Percentiles rank a stretch among this genome's conserved stretches.
phyloP scores from a whole-genome alignment of 2,329 filamentous ascomycete species.

The Daldinia eschscholtzii region DNA sequence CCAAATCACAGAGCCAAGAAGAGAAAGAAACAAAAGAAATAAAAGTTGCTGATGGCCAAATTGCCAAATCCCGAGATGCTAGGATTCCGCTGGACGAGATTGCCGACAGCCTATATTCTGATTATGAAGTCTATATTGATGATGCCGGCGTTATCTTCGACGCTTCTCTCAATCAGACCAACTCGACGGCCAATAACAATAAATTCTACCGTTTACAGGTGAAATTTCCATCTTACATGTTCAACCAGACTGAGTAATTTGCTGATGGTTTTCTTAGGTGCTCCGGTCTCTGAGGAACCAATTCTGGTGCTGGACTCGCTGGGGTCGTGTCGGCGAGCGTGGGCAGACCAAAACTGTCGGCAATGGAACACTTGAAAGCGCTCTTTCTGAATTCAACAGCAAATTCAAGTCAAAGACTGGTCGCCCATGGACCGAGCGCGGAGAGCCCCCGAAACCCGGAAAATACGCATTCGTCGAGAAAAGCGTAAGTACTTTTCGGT shows the following conservation, averaged over 20 bases:
- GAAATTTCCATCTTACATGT: background rate
- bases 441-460: slow-evolving; percentile 68
- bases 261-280: slow-evolving; percentile 53
- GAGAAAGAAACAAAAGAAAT: slow-evolving; percentile 36
- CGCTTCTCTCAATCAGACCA: slow-evolving; percentile 83
- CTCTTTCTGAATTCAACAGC: slow-evolving; percentile 66
- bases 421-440: slow-evolving; percentile 66
- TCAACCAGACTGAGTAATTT: background rate
- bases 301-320: slow-evolving; percentile 79
- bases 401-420: slow-evolving; percentile 75
- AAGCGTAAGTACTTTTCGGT: slow-evolving; percentile 54
- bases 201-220: slow-evolving; percentile 86
- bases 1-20: slow-evolving; percentile 39
- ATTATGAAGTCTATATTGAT: slow-evolving; percentile 74
- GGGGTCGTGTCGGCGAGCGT: slow-evolving; percentile 79
- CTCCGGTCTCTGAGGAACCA: slow-evolving; percentile 55
- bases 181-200: slow-evolving; percentile 79
- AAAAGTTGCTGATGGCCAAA: slow-evolving; percentile 58
- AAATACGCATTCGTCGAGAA: slow-evolving; percentile 87
- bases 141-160: slow-evolving; percentile 77
- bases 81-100: slow-evolving; percentile 65
- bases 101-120: slow-evolving; percentile 52
- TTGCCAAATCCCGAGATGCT: slow-evolving; percentile 61
- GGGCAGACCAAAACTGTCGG: slow-evolving; percentile 64
- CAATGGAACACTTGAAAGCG: slow-evolving; percentile 57